Evolutionary conservation across 1,139 yeast genomes (phyloP).

Genomic region (Citeromyces hawaiiensis): DNA sequence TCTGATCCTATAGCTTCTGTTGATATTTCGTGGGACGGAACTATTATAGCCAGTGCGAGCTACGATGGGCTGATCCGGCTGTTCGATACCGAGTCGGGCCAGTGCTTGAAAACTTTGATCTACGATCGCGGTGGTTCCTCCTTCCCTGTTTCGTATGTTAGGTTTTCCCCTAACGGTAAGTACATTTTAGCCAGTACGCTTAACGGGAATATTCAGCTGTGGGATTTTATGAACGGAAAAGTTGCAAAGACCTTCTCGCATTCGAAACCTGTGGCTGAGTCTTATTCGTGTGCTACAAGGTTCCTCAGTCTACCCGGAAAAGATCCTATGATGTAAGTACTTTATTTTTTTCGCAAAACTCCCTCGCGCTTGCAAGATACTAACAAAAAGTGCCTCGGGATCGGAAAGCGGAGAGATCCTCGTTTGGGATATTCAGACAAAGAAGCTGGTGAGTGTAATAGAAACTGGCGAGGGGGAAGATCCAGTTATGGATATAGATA

Average conservation of each 20-base stretch:
- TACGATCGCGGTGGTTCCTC: constrained; percentile 54
- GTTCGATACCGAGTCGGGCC: constrained; percentile 83
- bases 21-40: constrained; percentile 65
- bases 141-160: constrained; percentile 64
- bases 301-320: constrained; percentile 18
- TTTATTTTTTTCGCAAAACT: constrained; percentile 3
- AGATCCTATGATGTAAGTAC: constrained; percentile 15
- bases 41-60: constrained; percentile 77
- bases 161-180: constrained; percentile 72
- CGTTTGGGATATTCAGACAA: constrained; percentile 69
- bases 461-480: constrained; percentile 6
- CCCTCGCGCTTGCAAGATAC: no score
- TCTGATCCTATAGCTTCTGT: constrained; percentile 79
- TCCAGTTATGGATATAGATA: constrained; percentile 38
- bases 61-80: constrained; percentile 69
- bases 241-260: constrained; percentile 66
- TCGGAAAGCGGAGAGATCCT: constrained; percentile 46
- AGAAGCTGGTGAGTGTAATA: constrained; percentile 17
- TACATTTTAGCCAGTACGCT: constrained; percentile 68
- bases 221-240: constrained; percentile 72
- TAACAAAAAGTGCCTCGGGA: constrained; percentile 42
- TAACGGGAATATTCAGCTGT: constrained; percentile 65
- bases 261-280: constrained; percentile 22
- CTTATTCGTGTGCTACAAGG: constrained; percentile 31
- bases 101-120: constrained; percentile 80